These are phyloP conservation scores for Biscogniauxia mediterranea DNA, from an alignment of 2,329 filamentous ascomycete genomes.

Conservation along the genomic window DNA sequence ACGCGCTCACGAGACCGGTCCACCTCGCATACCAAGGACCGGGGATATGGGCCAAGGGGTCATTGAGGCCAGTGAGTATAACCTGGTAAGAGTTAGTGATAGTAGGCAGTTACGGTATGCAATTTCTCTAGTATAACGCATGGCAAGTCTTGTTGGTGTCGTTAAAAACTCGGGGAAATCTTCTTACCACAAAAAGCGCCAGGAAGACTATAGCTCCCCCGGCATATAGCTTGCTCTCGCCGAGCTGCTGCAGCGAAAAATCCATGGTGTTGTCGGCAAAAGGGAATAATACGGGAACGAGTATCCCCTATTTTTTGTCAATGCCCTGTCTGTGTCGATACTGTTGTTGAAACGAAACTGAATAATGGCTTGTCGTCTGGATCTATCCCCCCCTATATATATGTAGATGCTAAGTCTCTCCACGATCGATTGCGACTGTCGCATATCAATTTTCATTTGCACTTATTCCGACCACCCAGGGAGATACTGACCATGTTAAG, in stretches of 20 bases:
- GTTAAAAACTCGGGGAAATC: background rate
- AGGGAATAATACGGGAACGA: background rate
- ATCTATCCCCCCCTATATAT: too few species aligned
- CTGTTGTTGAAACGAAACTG: too few species aligned
- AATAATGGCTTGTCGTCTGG: too few species aligned
- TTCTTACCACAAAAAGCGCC: slow-evolving; percentile 13
- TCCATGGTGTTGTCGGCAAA: background rate
- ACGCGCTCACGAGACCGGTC: slow-evolving; percentile 11
- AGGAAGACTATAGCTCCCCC: slow-evolving; percentile 7
- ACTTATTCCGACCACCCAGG: too few species aligned
- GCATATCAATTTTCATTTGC: too few species aligned
- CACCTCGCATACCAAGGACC: slow-evolving; percentile 22
- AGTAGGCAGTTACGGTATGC: background rate
- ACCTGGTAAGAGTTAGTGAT: slow-evolving; percentile 1
- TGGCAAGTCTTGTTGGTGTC: too few species aligned
- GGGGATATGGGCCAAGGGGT: slow-evolving; percentile 17
- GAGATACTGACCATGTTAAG: background rate
- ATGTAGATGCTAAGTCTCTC: too few species aligned
- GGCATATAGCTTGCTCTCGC: slow-evolving; percentile 6
- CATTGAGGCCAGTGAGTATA: slow-evolving; percentile 3
- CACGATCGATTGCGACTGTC: too few species aligned
- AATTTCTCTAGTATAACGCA: background rate
- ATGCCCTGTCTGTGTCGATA: too few species aligned
- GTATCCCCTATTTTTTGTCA: too few species aligned
- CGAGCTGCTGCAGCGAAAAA: background rate